Base-by-base conservation (phyloP, 345 rosid species). In the Salix purpurea region DNA sequence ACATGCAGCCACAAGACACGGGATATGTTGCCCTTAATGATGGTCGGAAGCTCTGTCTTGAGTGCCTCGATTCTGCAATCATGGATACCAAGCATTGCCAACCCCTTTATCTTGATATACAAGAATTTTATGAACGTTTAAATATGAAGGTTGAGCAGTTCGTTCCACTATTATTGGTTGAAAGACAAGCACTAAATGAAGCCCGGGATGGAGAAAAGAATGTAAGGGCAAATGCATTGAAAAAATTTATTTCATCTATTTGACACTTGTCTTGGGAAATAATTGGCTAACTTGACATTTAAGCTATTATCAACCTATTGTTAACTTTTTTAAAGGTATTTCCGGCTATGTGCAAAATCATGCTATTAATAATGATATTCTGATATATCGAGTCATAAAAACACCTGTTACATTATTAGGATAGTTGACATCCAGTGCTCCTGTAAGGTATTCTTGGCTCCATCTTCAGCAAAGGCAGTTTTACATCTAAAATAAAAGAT, bases 161-260 rank as follows among this genome's bases (percentile, higher is more conserved):
- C 34, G 84, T 81, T 19, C 84, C 84, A 1, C 70, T 81, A 7
- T 81, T 81, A 34, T 70, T 81, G 64, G 84, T 81, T 61, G 84
- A 81, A 72, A 81, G 84, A 81, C 84, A 77, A 77, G 84, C 84
- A 70, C 56, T 81, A 6, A 81, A 81, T 74, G 84, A 81, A 54
- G 84, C 84, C 67, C 30, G 81, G 71, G 84, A 74, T 46, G 84
- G 98, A 69, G 99, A 96, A 86, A 93, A 87, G 76, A 81, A 96
- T 82, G 99, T 92, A 86, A 90, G 91, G 66, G 18, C 21, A 78
- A 72, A 71, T 48, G 56, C 58, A 2, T 67, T 67, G 34, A 65
- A 50, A 61, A 65, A 21, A 19, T 67, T 67, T 36, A n/a, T 65
- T 30, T 71, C 4, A 18, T 61, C 37, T 14, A 19, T 58, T 32